Evolutionary conservation across 2,329 filamentous ascomycete genomes (phyloP).

Genomic region (Aspergillus nomiae): DNA sequence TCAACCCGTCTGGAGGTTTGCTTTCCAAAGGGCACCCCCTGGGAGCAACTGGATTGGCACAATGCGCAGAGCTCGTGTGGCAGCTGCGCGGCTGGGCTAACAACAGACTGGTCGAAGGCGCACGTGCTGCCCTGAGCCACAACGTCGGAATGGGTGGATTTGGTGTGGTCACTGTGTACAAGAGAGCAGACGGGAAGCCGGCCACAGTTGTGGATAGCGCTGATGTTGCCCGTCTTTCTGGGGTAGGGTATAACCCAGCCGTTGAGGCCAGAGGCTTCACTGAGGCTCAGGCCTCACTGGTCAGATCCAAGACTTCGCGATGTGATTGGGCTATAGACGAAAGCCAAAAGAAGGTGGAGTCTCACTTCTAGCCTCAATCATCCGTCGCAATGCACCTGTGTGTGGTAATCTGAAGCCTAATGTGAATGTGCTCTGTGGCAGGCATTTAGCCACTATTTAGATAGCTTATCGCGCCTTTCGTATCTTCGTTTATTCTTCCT

Average conservation of each 20-base stretch:
- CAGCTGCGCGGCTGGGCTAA: constrained; percentile 94
- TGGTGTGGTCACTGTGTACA: constrained; percentile 87
- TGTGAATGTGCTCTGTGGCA: no score
- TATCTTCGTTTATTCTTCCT: no score
- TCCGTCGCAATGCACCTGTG: no score
- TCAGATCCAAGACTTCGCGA: no score
- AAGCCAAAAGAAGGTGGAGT: no score
- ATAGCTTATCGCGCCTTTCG: no score
- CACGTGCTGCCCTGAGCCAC: constrained; percentile 78
- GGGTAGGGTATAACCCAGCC: constrained; percentile 86
- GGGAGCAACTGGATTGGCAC: constrained; percentile 86
- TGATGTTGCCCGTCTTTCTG: constrained; percentile 51
- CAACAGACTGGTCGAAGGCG: constrained; percentile 71
- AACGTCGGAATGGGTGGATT: constrained; percentile 90
- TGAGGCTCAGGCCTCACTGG: no score
- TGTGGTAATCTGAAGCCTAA: no score
- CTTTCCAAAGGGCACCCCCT: constrained; percentile 96
- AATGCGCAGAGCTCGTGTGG: constrained; percentile 93
- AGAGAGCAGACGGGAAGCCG: constrained; percentile 72
- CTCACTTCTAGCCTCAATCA: no score
- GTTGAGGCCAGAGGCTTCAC: constrained; percentile 88
- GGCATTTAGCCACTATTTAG: no score
- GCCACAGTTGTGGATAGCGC: background rate
- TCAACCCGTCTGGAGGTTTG: constrained; percentile 90
- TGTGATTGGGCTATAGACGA: no score